A percentile compares a stretch with the other conserved stretches of the same genome.
phyloP scores from a whole-genome alignment of 495 filamentous ascomycete genomes.

The Aspergillus incahuasiensis region DNA sequence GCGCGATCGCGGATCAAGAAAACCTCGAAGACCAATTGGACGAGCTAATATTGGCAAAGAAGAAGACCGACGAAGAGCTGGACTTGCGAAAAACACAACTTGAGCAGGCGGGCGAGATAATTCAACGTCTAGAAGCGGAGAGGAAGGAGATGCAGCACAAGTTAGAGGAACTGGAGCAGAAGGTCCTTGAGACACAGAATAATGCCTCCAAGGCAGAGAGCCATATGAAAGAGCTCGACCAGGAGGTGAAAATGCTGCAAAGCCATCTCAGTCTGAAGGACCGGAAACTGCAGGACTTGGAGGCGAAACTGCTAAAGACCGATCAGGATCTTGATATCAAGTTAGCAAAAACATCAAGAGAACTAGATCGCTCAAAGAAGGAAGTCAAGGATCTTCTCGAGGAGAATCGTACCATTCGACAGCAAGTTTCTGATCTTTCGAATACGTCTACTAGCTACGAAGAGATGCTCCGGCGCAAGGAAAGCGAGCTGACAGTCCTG shows the following conservation, averaged over 20 bases:
- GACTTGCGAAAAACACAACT: slow-evolving; percentile 74
- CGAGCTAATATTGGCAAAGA: slow-evolving; percentile 81
- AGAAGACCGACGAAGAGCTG: slow-evolving; percentile 79
- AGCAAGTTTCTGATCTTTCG: slow-evolving; percentile 82
- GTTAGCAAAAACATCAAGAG: slow-evolving; percentile 73
- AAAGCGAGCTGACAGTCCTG: slow-evolving; percentile 84
- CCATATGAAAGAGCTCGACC: slow-evolving; percentile 66
- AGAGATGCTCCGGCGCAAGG: slow-evolving; percentile 85
- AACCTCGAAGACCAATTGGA: slow-evolving; percentile 90
- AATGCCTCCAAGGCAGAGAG: slow-evolving; percentile 63
- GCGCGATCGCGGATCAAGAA: slow-evolving; percentile 93
- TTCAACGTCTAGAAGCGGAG: slow-evolving; percentile 75
- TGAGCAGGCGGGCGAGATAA: slow-evolving; percentile 86
- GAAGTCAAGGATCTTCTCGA: slow-evolving; percentile 70
- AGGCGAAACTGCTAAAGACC: slow-evolving; percentile 73
- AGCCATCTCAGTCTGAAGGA: slow-evolving; percentile 89
- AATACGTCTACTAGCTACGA: slow-evolving; percentile 92
- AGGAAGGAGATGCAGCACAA: slow-evolving; percentile 68
- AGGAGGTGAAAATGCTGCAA: slow-evolving; percentile 86
- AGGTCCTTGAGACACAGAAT: slow-evolving; percentile 61
- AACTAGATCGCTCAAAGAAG: slow-evolving; percentile 64
- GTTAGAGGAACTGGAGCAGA: slow-evolving; percentile 60
- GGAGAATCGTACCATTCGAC: slow-evolving; percentile 79
- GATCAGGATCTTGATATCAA: slow-evolving; percentile 92
- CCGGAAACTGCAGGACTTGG: slow-evolving; percentile 82